Evolutionary conservation across 2,329 filamentous ascomycete genomes (phyloP), one percentile per base, ranked within the genome.

Genomic region (Aspergillus intermedius): DNA sequence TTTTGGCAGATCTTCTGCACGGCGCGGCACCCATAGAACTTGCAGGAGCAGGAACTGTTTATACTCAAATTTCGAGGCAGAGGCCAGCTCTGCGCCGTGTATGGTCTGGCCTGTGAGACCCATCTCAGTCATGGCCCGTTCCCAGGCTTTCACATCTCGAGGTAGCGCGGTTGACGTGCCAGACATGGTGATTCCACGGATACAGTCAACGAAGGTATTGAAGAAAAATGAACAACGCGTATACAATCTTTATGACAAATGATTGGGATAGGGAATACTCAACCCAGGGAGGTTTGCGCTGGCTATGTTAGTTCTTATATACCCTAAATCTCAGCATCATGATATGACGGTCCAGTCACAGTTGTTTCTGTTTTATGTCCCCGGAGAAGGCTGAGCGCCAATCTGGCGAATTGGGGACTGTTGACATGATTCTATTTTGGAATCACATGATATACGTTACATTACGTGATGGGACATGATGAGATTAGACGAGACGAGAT

Each of bases 1-100:
- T 35, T 1, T 7, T 3, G 12, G 12, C 32, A 50, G 19, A 22
- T 17, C n/a, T 41, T 4, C 10, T 44, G 5, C 17, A 6, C 13
- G 4, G 28, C 23, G 40, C 2, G 12, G 2, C 12, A 23, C 19
- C 49, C 46, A 52, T 1, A 52, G 43, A 37, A 52, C 25, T 6
- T 40, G 44, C 2, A 52, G 37, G 32, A 52, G 49, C n/a, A 19
- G 17, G 3, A 19, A 19, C 3, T 19, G 17, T 2, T 19, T 19
- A 19, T 19, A 19, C 17, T 3, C 17, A 19, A 19, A 19, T 19
- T 19, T 19, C 3, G 17, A 19, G 10, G 39, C 47, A 10, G 49
- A 52, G 2, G 44, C 49, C 15, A 52, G 19, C 44, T 52, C 46
- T 1, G 44, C 44, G 0, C n/a, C 21, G 12, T 51, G 49, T 12